Percentiles rank a stretch among this genome's conserved stretches.
These are phyloP conservation scores for Colletotrichum karsti DNA, from an alignment of 2,329 filamentous ascomycete genomes.

Conservation along the genomic window DNA sequence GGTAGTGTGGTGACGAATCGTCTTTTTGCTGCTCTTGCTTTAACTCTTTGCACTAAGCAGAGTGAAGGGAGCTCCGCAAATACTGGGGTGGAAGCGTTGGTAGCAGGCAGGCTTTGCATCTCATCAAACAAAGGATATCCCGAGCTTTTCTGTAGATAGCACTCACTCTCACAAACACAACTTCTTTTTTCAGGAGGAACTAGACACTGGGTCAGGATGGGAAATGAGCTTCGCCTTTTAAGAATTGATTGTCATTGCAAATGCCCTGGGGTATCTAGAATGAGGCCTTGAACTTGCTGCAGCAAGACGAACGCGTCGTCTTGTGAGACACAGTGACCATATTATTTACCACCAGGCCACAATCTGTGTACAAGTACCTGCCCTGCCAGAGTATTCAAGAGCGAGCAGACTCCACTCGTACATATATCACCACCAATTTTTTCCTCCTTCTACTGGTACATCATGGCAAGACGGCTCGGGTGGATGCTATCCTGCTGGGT, in stretches of 20 bases:
- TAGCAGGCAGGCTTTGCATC: conserved; percentile 30
- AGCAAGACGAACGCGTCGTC: not conserved
- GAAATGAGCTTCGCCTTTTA: conserved; percentile 24
- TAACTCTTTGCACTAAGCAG: not conserved
- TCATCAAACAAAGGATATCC: conserved; percentile 36
- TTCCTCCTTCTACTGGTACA: conserved; percentile 27
- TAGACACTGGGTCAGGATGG: conserved; percentile 20
- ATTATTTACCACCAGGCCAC: not conserved
- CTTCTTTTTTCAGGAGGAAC: conserved; percentile 16
- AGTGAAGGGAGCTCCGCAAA: not conserved
- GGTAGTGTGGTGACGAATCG: not conserved
- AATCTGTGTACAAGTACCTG: not conserved
- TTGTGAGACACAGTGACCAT: not conserved
- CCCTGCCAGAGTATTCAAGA: not conserved
- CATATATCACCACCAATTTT: not conserved
- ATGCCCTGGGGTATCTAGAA: conserved; percentile 8
- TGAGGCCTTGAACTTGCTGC: conserved; percentile 2
- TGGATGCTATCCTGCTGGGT: conserved; percentile 52
- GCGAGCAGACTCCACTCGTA: not conserved
- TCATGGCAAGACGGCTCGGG: conserved; percentile 56
- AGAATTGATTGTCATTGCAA: conserved; percentile 28
- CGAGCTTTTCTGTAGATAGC: conserved; percentile 38
- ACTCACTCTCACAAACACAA: conserved; percentile 26
- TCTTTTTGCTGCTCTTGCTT: not conserved
- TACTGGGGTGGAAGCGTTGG: conserved; percentile 1